These are phyloP conservation scores for Solanum hybrid DNA, from an alignment of 305 asterid genomes.

Conservation along the genomic window DNA sequence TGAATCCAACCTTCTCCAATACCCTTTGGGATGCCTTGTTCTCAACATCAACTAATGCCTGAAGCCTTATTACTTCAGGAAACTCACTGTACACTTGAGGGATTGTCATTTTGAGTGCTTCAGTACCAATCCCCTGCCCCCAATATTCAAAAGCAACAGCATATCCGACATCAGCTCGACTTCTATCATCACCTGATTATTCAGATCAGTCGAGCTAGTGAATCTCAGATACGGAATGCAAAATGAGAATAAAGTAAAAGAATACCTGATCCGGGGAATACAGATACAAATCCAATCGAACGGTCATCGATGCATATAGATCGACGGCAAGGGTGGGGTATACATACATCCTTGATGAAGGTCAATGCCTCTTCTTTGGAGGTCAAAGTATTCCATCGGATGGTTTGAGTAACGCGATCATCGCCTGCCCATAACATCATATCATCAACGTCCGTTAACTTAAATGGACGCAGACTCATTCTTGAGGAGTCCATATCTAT, in stretches of 20 bases:
- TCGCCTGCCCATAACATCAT: constrained; percentile 32
- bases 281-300: constrained; percentile 28
- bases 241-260: not conserved
- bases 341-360: constrained; percentile 28
- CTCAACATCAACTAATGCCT: constrained; percentile 27
- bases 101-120: constrained; percentile 27
- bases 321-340: constrained; percentile 42
- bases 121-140: constrained; percentile 40
- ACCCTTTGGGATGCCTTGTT: constrained; percentile 42
- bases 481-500: not conserved
- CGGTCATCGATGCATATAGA: constrained; percentile 33
- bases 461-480: not conserved
- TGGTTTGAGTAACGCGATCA: constrained; percentile 27
- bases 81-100: constrained; percentile 27
- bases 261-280: constrained; percentile 29
- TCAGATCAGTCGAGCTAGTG: not conserved
- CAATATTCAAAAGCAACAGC: constrained; percentile 32
- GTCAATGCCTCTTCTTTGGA: constrained; percentile 32
- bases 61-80: constrained; percentile 29
- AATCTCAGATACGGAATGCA: not conserved
- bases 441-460: constrained; percentile 17
- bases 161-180: constrained; percentile 36
- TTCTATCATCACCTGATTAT: constrained; percentile 16
- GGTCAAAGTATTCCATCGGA: constrained; percentile 27
- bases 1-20: constrained; percentile 39